phyloP scores from a whole-genome alignment of 495 filamentous ascomycete species.

The Aspergillus mulundensis region DNA sequence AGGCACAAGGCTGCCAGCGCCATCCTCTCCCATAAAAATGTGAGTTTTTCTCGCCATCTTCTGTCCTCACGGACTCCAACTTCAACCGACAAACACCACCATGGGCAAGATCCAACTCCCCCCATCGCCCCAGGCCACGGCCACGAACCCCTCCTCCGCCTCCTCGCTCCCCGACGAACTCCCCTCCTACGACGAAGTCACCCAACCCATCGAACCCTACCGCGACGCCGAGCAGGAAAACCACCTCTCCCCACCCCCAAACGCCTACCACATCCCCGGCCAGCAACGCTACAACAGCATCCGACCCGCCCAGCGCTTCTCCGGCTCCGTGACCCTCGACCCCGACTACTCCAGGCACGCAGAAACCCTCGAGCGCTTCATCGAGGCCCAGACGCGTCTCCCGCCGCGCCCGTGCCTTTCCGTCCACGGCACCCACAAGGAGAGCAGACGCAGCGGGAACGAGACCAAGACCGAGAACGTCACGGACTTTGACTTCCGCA shows the following conservation, averaged over 20 bases:
- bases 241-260: not conserved
- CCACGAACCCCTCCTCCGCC: not conserved
- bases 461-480: constrained; percentile 29
- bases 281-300: constrained; percentile 5
- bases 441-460: constrained; percentile 24
- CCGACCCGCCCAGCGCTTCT: constrained; percentile 11
- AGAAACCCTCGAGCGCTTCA: constrained; percentile 22
- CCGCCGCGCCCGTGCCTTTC: constrained; percentile 35
- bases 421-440: constrained; percentile 32
- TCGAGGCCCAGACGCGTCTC: constrained; percentile 30
- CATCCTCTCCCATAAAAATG: too few relatives aligned
- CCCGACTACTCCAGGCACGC: constrained; percentile 24
- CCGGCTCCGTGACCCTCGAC: constrained; percentile 22
- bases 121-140: not conserved
- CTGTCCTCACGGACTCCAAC: too few relatives aligned
- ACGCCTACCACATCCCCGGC: constrained; percentile 9
- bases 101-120: constrained; percentile 12
- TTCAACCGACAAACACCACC: not conserved
- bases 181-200: constrained; percentile 15
- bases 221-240: not conserved
- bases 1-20: too few relatives aligned
- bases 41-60: too few relatives aligned
- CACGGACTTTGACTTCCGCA: constrained; percentile 37
- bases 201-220: constrained; percentile 1
- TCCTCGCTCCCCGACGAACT: constrained; percentile 6